These are phyloP conservation scores for Quercus phellos DNA, from an alignment of 331 rosid species.

Conservation along the genomic window DNA sequence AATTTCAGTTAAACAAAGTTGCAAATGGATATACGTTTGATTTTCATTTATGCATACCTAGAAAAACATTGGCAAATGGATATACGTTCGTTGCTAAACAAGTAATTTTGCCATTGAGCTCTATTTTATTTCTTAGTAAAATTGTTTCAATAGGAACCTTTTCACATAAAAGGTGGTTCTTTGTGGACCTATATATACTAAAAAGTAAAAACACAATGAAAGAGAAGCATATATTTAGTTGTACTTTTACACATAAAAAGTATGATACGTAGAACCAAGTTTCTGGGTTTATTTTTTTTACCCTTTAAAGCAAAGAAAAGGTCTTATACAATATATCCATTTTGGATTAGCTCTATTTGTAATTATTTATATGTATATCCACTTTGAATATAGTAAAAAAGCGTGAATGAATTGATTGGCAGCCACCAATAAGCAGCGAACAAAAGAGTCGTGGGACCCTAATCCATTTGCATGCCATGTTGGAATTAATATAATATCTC, in stretches of 20 bases:
- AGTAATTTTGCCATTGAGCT: not conserved
- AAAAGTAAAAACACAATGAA: too few species aligned
- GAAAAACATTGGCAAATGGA: too few species aligned
- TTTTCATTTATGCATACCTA: too few species aligned
- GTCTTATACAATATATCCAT: not conserved
- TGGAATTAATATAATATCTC: constrained; percentile 10
- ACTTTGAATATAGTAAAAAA: not conserved
- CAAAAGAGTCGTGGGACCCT: constrained; percentile 18
- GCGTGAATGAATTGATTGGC: not conserved
- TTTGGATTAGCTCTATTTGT: not conserved
- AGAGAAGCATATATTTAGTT: too few species aligned
- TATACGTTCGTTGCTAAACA: not conserved
- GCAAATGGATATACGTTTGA: too few species aligned
- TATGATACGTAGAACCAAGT: not conserved
- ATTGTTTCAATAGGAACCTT: too few species aligned
- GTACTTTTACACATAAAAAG: too few species aligned
- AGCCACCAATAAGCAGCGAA: constrained; percentile 8
- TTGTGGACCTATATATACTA: too few species aligned
- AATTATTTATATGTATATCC: not conserved
- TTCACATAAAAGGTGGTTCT: too few species aligned
- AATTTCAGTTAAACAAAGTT: too few species aligned
- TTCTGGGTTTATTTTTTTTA: constrained; percentile 1
- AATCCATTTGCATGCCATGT: constrained; percentile 10
- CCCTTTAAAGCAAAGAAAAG: constrained; percentile 24
- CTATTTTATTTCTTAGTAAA: too few species aligned